Conservation (phyloP, 352 stramenopile species). For the Pseudoperonospora humuli region DNA sequence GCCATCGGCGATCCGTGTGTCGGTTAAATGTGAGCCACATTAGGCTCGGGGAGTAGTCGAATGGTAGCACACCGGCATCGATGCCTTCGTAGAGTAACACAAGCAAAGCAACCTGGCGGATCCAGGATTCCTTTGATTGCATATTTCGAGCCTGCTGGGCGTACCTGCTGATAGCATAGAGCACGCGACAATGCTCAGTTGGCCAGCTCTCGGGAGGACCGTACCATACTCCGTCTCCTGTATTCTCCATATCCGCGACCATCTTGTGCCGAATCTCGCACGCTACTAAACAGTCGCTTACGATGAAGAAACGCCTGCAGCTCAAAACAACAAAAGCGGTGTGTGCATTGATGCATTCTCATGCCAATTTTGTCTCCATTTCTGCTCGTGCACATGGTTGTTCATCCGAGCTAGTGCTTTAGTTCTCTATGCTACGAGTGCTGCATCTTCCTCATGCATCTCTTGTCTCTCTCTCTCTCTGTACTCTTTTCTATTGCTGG, state of each 20-base stretch:
- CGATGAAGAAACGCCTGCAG: constrained; percentile 13
- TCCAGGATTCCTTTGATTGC: no score
- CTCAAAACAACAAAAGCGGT: constrained; percentile 7
- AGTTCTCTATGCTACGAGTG: constrained; percentile 7
- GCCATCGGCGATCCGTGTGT: no score
- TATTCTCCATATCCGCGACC: background rate
- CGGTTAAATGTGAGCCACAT: constrained; percentile 89
- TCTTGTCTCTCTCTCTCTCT: background rate
- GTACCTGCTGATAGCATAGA: no score
- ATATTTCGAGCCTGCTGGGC: no score
- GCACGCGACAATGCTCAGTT: no score
- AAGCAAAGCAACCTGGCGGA: constrained; percentile 89
- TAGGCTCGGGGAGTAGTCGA: constrained; percentile 93
- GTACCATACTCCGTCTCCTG: constrained; percentile 41
- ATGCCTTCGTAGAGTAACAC: constrained; percentile 96
- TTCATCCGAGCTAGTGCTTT: constrained; percentile 5
- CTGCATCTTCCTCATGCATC: background rate
- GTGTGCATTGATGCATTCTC: constrained; percentile 11
- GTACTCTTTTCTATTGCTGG: constrained; percentile 6
- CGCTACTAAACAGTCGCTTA: no score
- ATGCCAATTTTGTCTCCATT: constrained; percentile 19
- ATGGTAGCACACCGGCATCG: constrained; percentile 88
- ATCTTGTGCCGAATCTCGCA: background rate
- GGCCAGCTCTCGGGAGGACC: constrained; percentile 53
- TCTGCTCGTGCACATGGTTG: background rate